These are phyloP conservation scores for Microdochium trichocladiopsis DNA, from an alignment of 2,329 filamentous ascomycete genomes.

Conservation along the genomic window DNA sequence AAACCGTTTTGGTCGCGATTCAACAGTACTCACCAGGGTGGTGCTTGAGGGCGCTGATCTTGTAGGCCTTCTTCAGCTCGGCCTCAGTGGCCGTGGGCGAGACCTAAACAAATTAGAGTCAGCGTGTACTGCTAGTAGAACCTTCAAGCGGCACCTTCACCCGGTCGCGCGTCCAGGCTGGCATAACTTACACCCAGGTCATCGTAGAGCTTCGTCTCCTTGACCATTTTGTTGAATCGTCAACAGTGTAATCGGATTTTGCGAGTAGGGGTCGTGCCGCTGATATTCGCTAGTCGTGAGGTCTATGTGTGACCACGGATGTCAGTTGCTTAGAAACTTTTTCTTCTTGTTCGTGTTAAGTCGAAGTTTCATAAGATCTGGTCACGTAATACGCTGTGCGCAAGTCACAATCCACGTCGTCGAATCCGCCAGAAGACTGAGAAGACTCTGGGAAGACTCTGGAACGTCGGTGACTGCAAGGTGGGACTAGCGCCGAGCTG, in stretches of 20 bases:
- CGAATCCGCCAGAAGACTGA: too few relatives aligned
- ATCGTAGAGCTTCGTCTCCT: constrained; percentile 75
- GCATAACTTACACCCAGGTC: constrained; percentile 66
- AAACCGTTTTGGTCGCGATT: background rate
- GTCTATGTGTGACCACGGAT: too few relatives aligned
- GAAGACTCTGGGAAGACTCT: background rate
- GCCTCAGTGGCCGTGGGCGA: constrained; percentile 71
- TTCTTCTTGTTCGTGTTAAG: too few relatives aligned
- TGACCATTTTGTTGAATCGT: constrained; percentile 65
- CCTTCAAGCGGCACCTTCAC: background rate
- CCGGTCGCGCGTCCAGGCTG: too few relatives aligned
- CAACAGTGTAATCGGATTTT: too few relatives aligned
- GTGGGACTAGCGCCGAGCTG: too few relatives aligned
- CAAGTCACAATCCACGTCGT: too few relatives aligned
- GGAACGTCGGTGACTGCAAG: background rate
- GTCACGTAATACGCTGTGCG: too few relatives aligned
- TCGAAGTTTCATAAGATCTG: too few relatives aligned
- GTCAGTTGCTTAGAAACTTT: too few relatives aligned
- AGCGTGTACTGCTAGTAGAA: background rate
- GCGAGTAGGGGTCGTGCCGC: too few relatives aligned
- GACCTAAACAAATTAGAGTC: constrained; percentile 46
- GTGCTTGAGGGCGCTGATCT: constrained; percentile 73
- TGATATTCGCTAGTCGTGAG: too few relatives aligned
- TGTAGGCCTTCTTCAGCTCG: constrained; percentile 89
- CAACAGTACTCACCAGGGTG: constrained; percentile 62